Percentiles rank a stretch among this genome's conserved stretches.
Conservation (phyloP, 352 stramenopile genomes). For the Phytophthora pinifolia region DNA sequence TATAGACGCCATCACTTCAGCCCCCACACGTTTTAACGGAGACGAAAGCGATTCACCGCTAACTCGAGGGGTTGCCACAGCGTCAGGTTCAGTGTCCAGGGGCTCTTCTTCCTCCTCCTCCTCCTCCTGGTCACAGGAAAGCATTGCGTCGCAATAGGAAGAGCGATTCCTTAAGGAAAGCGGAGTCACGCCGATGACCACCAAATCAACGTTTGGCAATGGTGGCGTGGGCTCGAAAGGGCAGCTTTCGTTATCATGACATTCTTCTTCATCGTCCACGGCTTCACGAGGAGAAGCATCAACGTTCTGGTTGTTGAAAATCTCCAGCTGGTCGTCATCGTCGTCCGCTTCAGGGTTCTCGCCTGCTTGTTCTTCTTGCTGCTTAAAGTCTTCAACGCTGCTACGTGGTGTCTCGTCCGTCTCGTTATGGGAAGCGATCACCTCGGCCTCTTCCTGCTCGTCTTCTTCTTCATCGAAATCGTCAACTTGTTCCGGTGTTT, state of each 20-base stretch:
- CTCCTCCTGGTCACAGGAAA: constrained; percentile 4
- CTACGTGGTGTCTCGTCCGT: not conserved
- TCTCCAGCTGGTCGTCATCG: constrained; percentile 42
- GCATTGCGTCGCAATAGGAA: not conserved
- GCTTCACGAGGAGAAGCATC: constrained; percentile 10
- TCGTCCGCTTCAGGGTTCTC: constrained; percentile 9
- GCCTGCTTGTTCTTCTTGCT: not conserved
- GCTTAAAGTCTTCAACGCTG: constrained; percentile 3
- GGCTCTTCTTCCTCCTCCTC: constrained; percentile 23
- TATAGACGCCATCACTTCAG: constrained; percentile 10
- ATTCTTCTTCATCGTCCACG: constrained; percentile 12
- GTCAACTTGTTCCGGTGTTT: constrained; percentile 9
- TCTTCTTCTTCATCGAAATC: constrained; percentile 8
- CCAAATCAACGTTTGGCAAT: constrained; percentile 14
- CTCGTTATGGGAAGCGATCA: constrained; percentile 28
- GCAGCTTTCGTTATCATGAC: not conserved
- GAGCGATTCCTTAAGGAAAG: constrained; percentile 13
- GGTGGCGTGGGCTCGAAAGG: constrained; percentile 3
- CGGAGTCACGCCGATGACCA: constrained; percentile 25
- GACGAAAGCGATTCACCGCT: constrained; percentile 11
- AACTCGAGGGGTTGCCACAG: constrained; percentile 8
- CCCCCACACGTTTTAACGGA: constrained; percentile 15
- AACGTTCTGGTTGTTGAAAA: constrained; percentile 34
- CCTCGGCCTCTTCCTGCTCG: constrained; percentile 10
- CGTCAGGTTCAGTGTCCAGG: constrained; percentile 12